Evolutionary conservation across 805 yeast genomes (phyloP).

Genomic region (Candida tammaniensis): DNA sequence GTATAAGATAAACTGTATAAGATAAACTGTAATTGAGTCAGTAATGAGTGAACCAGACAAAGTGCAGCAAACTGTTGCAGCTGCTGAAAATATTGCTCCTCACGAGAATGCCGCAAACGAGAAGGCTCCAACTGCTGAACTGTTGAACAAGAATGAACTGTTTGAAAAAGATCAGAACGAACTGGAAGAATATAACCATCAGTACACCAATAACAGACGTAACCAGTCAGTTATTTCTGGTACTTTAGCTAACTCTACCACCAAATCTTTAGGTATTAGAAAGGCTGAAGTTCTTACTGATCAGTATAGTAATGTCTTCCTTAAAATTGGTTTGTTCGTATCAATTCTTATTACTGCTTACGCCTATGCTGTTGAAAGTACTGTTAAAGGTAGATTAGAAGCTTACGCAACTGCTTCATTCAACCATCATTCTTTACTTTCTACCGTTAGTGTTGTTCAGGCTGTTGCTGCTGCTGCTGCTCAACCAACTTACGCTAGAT

Average conservation of each 20-base stretch:
- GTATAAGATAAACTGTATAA: too few species aligned
- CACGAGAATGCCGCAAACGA: too few species aligned
- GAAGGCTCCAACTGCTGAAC: too few species aligned
- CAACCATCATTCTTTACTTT: constrained; percentile 49
- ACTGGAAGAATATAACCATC: neutral
- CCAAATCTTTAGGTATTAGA: constrained; percentile 49
- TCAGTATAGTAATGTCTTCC: constrained; percentile 36
- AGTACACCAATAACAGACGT: too few species aligned
- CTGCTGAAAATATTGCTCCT: too few species aligned
- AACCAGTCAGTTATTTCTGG: constrained; percentile 9
- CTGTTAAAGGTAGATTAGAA: constrained; percentile 25
- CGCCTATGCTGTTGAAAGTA: constrained; percentile 36
- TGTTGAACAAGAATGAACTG: too few species aligned
- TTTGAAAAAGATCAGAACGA: too few species aligned
- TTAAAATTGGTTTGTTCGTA: constrained; percentile 43
- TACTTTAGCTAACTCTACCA: constrained; percentile 11
- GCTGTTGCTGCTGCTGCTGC: constrained; percentile 66
- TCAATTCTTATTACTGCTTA: constrained; percentile 55
- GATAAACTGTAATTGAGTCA: too few species aligned
- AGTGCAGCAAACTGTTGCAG: too few species aligned
- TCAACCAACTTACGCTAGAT: constrained; percentile 60
- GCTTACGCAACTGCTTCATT: constrained; percentile 56
- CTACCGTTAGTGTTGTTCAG: constrained; percentile 58
- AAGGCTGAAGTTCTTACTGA: constrained; percentile 53
- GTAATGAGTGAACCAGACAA: too few species aligned